Evolutionary conservation across 169 alveolate genomes (phyloP).

Genomic region (Plasmodium ovale): DNA sequence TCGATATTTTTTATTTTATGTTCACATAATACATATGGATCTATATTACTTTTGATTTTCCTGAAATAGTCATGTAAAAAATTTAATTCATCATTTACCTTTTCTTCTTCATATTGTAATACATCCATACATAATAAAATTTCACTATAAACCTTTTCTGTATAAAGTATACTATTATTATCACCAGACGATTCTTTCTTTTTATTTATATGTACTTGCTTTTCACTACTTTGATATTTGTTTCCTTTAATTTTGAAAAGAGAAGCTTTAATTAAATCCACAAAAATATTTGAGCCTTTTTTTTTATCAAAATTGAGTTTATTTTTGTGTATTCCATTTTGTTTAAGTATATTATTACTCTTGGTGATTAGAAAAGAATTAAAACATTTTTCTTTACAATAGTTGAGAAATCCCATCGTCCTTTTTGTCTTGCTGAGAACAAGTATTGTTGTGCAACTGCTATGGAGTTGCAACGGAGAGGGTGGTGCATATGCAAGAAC

Average conservation of each 20-base stretch:
- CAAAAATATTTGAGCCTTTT: conserved; percentile 2
- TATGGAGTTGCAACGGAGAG: too few relatives aligned
- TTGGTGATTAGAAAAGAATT: conserved; percentile 29
- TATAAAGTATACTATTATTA: not conserved
- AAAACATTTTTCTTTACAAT: conserved; percentile 34
- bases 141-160: conserved; percentile 30
- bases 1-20: conserved; percentile 67
- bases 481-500: too few relatives aligned
- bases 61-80: conserved; percentile 34
- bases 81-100: conserved; percentile 48
- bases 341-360: conserved; percentile 6
- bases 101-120: conserved; percentile 25
- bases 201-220: not conserved
- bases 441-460: conserved; percentile 18
- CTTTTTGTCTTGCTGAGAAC: conserved; percentile 27
- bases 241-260: conserved; percentile 21
- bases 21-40: conserved; percentile 61
- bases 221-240: conserved; percentile 15
- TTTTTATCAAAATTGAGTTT: not conserved
- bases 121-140: conserved; percentile 62
- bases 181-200: not conserved
- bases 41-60: conserved; percentile 26
- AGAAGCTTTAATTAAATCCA: conserved; percentile 11
- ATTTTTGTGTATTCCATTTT: not conserved
- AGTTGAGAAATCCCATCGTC: conserved; percentile 20